Evolutionary conservation across 2,329 filamentous ascomycete species (phyloP).

Genomic region (Calonectria montana): DNA sequence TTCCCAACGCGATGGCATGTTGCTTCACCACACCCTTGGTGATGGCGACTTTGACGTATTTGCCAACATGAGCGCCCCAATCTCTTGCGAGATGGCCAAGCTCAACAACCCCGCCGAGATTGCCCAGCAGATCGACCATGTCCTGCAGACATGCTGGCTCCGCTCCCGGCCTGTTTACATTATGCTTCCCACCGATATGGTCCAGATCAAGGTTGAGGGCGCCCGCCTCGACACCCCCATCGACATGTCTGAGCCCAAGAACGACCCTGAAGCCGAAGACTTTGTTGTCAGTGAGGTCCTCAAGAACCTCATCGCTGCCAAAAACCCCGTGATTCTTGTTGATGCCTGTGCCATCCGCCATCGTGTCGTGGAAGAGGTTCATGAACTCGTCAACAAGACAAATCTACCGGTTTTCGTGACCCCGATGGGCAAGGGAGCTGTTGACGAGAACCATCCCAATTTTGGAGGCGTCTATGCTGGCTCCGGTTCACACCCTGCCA

Average conservation of each 20-base stretch:
- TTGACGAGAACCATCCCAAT: conserved; percentile 80
- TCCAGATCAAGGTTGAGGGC: conserved; percentile 80
- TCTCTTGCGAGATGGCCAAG: conserved; percentile 78
- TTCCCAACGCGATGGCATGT: conserved; percentile 60
- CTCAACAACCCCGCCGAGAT: conserved; percentile 78
- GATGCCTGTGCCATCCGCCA: conserved; percentile 87
- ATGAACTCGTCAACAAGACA: conserved; percentile 78
- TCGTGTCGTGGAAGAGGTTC: conserved; percentile 77
- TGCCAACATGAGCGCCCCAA: conserved; percentile 77
- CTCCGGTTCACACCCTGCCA: conserved; percentile 73
- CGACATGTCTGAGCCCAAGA: conserved; percentile 71
- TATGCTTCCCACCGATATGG: conserved; percentile 84
- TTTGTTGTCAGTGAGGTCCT: conserved; percentile 86
- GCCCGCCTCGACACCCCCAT: conserved; percentile 76
- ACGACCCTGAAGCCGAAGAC: conserved; percentile 78
- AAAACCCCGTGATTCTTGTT: conserved; percentile 81
- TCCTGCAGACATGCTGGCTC: conserved; percentile 79
- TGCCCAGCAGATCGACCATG: conserved; percentile 80
- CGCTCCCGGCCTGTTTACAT: conserved; percentile 85
- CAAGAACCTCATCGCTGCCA: conserved; percentile 77
- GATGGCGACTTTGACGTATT: conserved; percentile 89
- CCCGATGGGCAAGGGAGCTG: conserved; percentile 88
- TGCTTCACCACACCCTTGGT: conserved; percentile 76
- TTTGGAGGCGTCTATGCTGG: conserved; percentile 90
- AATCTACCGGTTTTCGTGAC: conserved; percentile 86